Conservation (phyloP, 495 filamentous ascomycete species). For the Letharia lupina region DNA sequence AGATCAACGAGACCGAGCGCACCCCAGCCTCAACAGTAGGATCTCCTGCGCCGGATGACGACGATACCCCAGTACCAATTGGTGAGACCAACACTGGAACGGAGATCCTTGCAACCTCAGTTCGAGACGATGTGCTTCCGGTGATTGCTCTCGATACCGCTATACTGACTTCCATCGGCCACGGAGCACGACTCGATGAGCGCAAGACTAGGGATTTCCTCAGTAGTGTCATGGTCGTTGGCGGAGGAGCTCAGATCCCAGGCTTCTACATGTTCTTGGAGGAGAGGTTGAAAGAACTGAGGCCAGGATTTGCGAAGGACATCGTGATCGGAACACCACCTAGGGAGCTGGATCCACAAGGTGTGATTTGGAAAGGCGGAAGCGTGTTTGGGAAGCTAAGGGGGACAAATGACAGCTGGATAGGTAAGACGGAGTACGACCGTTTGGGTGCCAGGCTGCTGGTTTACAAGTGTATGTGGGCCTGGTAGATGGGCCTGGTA, state of each 20-base stretch:
- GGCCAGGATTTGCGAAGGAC: conserved; percentile 65
- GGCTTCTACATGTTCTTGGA: conserved; percentile 72
- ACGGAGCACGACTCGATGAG: conserved; percentile 81
- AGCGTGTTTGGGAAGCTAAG: conserved; percentile 92
- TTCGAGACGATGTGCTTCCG: conserved; percentile 76
- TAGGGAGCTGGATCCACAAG: conserved; percentile 86
- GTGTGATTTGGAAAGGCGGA: conserved; percentile 94
- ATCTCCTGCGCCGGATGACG: conserved; percentile 72
- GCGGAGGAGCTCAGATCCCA: conserved; percentile 74
- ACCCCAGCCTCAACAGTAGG: conserved; percentile 82
- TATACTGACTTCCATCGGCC: conserved; percentile 76
- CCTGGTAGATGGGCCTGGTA: conserved; percentile 57
- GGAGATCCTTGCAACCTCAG: conserved; percentile 42
- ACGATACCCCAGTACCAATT: conserved; percentile 56
- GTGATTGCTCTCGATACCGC: conserved; percentile 77
- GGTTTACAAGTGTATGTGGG: conserved; percentile 85
- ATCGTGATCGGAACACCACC: conserved; percentile 85
- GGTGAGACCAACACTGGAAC: conserved; percentile 30
- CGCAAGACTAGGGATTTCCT: conserved; percentile 87
- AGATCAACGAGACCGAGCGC: conserved; percentile 48
- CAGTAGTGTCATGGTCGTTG: conserved; percentile 91
- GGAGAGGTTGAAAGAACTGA: conserved; percentile 59
- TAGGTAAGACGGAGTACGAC: conserved; percentile 80
- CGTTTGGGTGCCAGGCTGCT: conserved; percentile 69
- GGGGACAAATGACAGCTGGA: conserved; percentile 87